Percentiles rank a stretch among this genome's conserved stretches.
Conservation (phyloP, 306 rosid genomes). For the Boehmeria nivea region DNA sequence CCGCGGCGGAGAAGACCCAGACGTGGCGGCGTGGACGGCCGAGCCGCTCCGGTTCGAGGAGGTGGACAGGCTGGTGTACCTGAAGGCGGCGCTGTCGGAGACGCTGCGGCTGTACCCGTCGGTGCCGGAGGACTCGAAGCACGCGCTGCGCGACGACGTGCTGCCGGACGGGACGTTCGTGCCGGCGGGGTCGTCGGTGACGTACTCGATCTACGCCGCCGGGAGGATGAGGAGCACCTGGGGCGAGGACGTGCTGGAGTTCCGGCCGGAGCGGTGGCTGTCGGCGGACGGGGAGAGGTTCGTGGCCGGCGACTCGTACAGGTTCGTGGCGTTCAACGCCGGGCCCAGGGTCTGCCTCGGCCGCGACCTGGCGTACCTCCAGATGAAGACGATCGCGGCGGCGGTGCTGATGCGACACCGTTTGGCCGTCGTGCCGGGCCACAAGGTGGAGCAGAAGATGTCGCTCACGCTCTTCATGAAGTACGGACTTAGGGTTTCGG, state of each 20-base stretch:
- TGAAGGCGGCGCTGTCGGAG: slow-evolving; percentile 88
- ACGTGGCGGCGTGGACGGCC: slow-evolving; percentile 23
- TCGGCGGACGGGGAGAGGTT: slow-evolving; percentile 48
- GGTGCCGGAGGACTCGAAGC: slow-evolving; percentile 79
- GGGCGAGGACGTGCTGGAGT: slow-evolving; percentile 76
- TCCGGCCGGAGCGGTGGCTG: slow-evolving; percentile 84
- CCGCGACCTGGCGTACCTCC: slow-evolving; percentile 84
- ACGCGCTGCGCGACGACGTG: slow-evolving; percentile 64
- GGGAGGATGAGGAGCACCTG: slow-evolving; percentile 80
- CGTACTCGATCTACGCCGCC: slow-evolving; percentile 79
- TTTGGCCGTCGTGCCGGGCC: slow-evolving; percentile 46
- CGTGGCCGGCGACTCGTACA: slow-evolving; percentile 81
- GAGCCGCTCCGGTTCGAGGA: slow-evolving; percentile 43
- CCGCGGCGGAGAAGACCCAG: slow-evolving; percentile 40
- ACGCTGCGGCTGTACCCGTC: slow-evolving; percentile 86
- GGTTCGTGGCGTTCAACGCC: slow-evolving; percentile 85
- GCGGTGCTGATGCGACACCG: slow-evolving; percentile 54
- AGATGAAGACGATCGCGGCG: slow-evolving; percentile 82
- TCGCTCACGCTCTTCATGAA: slow-evolving; percentile 85
- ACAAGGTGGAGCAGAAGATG: slow-evolving; percentile 70
- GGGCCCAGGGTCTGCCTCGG: slow-evolving; percentile 93
- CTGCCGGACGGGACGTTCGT: slow-evolving; percentile 74
- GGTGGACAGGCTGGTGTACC: slow-evolving; percentile 81
- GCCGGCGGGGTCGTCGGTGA: slow-evolving; percentile 75
- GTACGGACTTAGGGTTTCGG: slow-evolving; percentile 56